Evolutionary conservation across 2,329 filamentous ascomycete species (phyloP).

Genomic region (Magnaporthiopsis poae): DNA sequence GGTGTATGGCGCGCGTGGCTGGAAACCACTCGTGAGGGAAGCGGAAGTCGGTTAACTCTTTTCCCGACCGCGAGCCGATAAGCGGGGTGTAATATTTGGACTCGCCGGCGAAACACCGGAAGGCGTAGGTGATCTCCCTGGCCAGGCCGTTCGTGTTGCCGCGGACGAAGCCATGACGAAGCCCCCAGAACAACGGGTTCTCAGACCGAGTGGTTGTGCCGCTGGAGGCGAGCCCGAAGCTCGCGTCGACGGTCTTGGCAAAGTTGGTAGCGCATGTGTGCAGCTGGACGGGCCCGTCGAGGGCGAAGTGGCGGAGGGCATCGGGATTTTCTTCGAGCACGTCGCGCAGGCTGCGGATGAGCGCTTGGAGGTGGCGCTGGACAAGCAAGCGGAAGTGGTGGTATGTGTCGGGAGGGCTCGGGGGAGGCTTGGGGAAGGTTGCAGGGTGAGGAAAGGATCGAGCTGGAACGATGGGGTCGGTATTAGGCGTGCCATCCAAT

Average conservation of each 20-base stretch:
- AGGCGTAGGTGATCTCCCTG: constrained; percentile 55
- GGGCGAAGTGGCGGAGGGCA: constrained; percentile 19
- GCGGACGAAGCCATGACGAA: constrained; percentile 51
- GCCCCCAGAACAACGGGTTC: constrained; percentile 47
- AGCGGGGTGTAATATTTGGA: constrained; percentile 42
- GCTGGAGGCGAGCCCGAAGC: constrained; percentile 34
- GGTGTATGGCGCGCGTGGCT: constrained; percentile 65
- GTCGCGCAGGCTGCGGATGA: constrained; percentile 23
- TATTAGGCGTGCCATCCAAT: too few relatives aligned
- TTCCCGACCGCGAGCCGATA: constrained; percentile 33
- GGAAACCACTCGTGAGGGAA: constrained; percentile 90
- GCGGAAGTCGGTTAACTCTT: constrained; percentile 57
- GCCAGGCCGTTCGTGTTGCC: constrained; percentile 40
- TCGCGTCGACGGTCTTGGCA: constrained; percentile 31
- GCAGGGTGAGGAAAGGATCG: too few relatives aligned
- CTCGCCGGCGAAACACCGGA: constrained; percentile 56
- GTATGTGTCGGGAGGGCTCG: constrained; percentile 14
- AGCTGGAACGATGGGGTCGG: too few relatives aligned
- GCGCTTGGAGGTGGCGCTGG: constrained; percentile 23
- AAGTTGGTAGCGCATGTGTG: constrained; percentile 37
- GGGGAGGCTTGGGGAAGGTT: not conserved
- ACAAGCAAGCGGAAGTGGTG: constrained; percentile 19
- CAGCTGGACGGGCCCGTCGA: constrained; percentile 31
- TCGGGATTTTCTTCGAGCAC: not conserved
- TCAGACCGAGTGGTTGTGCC: constrained; percentile 26